phyloP scores from a whole-genome alignment of 148 eudicot species.

The Silene latifolia region DNA sequence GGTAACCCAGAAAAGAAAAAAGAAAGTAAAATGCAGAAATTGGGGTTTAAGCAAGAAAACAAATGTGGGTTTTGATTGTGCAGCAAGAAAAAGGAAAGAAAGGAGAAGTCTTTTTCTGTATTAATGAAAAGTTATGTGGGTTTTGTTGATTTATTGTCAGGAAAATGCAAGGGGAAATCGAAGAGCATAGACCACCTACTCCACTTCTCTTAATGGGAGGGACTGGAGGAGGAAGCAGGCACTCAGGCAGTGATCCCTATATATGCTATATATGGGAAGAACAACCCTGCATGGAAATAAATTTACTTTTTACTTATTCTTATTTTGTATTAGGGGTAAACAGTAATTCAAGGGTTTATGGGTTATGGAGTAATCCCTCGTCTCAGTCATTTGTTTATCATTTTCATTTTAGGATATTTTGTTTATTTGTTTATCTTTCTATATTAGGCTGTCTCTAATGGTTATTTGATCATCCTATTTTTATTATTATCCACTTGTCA shows the following conservation, averaged over 20 bases:
- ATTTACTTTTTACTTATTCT: background rate
- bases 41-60: constrained; percentile 1
- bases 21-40: background rate
- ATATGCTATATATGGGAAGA: background rate
- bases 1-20: constrained; percentile 14
- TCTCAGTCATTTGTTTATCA: too few relatives aligned
- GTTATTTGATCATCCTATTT: too few relatives aligned
- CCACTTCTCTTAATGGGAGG: constrained; percentile 3
- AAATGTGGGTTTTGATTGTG: background rate
- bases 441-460: too few relatives aligned
- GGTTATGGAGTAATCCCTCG: too few relatives aligned
- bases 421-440: too few relatives aligned
- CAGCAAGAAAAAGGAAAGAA: constrained; percentile 3
- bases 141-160: constrained; percentile 8
- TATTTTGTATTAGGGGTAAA: background rate
- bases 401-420: too few relatives aligned
- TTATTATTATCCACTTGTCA: too few relatives aligned
- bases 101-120: constrained; percentile 1
- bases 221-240: background rate
- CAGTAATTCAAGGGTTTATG: too few relatives aligned
- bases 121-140: background rate
- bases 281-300: constrained; percentile 9
- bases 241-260: background rate
- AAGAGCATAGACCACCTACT: constrained; percentile 10
- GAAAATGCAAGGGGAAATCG: background rate